Evolutionary conservation across 352 stramenopile species (phyloP).

Genomic region (Pythium utonaiense): DNA sequence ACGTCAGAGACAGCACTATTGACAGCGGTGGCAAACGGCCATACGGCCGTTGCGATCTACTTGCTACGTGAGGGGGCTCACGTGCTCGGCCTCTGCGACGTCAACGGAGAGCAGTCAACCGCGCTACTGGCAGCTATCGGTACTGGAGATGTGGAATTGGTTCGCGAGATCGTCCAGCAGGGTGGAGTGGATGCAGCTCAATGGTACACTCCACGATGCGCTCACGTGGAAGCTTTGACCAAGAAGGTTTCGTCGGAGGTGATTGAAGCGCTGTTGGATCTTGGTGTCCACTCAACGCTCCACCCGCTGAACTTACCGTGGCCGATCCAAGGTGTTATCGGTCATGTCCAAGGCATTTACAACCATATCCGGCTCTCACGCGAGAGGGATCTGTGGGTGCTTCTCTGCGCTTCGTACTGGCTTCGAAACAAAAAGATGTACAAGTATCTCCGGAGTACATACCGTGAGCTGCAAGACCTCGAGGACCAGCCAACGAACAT

Average conservation of each 20-base stretch:
- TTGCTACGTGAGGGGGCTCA: not conserved
- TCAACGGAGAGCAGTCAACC: too few relatives aligned
- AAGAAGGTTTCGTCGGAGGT: not conserved
- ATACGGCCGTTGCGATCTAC: not conserved
- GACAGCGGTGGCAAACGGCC: not conserved
- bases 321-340: too few relatives aligned
- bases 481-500: not conserved
- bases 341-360: too few relatives aligned
- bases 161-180: not conserved
- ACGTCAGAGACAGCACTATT: not conserved
- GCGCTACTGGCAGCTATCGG: not conserved
- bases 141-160: not conserved
- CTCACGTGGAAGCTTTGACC: not conserved
- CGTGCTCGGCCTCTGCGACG: too few relatives aligned
- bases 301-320: too few relatives aligned
- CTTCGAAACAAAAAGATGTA: not conserved
- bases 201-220: too few relatives aligned
- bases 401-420: not conserved
- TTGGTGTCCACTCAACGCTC: not conserved
- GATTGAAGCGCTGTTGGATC: not conserved
- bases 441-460: not conserved
- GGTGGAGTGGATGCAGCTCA: too few relatives aligned
- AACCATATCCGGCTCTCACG: not conserved
- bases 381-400: not conserved
- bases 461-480: not conserved